Evolutionary conservation across 352 stramenopile genomes (phyloP).

Genomic region (Pythium guiyangense): DNA sequence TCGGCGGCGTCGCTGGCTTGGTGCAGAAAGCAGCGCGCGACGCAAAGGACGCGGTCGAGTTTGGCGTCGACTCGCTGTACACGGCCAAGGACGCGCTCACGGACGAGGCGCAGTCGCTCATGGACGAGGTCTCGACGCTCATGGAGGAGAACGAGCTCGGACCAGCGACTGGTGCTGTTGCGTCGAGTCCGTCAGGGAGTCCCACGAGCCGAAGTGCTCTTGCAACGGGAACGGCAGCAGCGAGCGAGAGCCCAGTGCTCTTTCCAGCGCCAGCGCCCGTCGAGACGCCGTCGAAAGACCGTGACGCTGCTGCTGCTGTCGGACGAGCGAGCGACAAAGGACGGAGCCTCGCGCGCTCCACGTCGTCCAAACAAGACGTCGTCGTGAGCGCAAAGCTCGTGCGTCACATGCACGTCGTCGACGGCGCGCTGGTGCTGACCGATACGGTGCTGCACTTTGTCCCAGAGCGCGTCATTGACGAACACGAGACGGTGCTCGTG

Average conservation of each 20-base stretch:
- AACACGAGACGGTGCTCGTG: constrained; percentile 58
- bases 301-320: too few relatives aligned
- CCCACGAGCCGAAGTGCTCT: neutral
- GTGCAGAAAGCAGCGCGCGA: constrained; percentile 72
- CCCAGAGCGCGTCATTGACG: constrained; percentile 63
- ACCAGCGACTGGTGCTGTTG: neutral
- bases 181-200: neutral
- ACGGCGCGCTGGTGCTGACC: constrained; percentile 53
- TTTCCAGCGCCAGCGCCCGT: neutral
- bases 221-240: too few relatives aligned
- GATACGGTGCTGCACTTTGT: constrained; percentile 56
- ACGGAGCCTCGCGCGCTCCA: neutral
- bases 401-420: constrained; percentile 70
- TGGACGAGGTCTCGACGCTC: constrained; percentile 56
- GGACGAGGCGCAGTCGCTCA: constrained; percentile 59
- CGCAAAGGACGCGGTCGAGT: constrained; percentile 70
- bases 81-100: constrained; percentile 60
- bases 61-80: constrained; percentile 67
- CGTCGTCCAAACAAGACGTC: constrained; percentile 14
- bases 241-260: too few relatives aligned
- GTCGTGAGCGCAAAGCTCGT: constrained; percentile 62
- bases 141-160: constrained; percentile 26
- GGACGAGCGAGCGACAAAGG: neutral
- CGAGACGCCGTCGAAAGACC: neutral
- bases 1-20: constrained; percentile 61